phyloP scores from a whole-genome alignment of 1,284 basidiomycete genomes.

The Ganoderma lucidum region DNA sequence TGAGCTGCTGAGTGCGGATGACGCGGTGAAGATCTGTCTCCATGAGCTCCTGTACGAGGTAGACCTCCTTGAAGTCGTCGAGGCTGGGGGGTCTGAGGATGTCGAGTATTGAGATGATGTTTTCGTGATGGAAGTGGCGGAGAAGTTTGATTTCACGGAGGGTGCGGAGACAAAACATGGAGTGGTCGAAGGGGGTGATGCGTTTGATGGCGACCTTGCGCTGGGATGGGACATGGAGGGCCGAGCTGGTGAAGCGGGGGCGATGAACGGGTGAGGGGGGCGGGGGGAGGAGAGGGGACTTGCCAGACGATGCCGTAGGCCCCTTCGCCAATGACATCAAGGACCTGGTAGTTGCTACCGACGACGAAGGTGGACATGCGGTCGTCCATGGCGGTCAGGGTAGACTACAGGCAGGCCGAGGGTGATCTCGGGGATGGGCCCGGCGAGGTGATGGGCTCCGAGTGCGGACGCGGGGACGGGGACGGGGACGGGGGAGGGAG shows the following conservation, averaged over 20 bases:
- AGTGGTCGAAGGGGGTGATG: slow-evolving; percentile 88
- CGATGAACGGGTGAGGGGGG: slow-evolving; percentile 9
- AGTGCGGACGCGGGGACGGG: no score
- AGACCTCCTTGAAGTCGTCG: slow-evolving; percentile 81
- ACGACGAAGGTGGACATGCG: slow-evolving; percentile 65
- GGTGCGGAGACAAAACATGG: slow-evolving; percentile 88
- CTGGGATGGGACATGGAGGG: slow-evolving; percentile 68
- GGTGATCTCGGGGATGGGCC: not conserved
- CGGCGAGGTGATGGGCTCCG: not conserved
- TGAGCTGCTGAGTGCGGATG: slow-evolving; percentile 85
- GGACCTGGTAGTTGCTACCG: slow-evolving; percentile 70
- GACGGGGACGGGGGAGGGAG: not conserved
- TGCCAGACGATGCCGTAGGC: slow-evolving; percentile 81
- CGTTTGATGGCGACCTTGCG: slow-evolving; percentile 76
- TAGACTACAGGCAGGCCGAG: not conserved
- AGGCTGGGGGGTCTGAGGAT: slow-evolving; percentile 71
- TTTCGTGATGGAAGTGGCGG: slow-evolving; percentile 78
- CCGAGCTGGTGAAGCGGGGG: slow-evolving; percentile 57
- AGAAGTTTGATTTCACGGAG: slow-evolving; percentile 91
- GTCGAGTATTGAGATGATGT: slow-evolving; percentile 88
- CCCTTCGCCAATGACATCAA: slow-evolving; percentile 87
- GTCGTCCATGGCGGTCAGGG: slow-evolving; percentile 50
- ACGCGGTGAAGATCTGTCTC: slow-evolving; percentile 92
- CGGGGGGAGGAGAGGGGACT: slow-evolving; percentile 28
- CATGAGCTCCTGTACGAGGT: slow-evolving; percentile 90